Conservation (phyloP, 2,329 filamentous ascomycete species). For the Aspergillus sclerotialis region DNA sequence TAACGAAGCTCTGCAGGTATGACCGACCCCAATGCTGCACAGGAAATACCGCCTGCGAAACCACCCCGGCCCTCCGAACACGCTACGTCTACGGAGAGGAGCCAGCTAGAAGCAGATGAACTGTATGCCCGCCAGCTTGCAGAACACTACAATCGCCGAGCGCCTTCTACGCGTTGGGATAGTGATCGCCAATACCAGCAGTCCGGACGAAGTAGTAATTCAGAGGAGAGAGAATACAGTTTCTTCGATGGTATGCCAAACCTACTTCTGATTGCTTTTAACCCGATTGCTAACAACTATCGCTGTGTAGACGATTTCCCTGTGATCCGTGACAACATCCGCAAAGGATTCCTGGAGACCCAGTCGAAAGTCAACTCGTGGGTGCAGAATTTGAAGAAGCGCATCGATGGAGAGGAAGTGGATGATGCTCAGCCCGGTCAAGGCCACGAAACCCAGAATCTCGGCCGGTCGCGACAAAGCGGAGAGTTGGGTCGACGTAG, state of each 20-base stretch:
- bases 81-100: slow-evolving; percentile 50
- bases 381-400: slow-evolving; percentile 88
- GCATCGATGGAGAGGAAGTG: slow-evolving; percentile 79
- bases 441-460: slow-evolving; percentile 28
- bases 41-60: slow-evolving; percentile 61
- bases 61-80: slow-evolving; percentile 60
- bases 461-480: slow-evolving; percentile 49
- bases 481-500: slow-evolving; percentile 63
- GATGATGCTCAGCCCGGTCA: slow-evolving; percentile 45
- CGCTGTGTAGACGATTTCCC: slow-evolving; percentile 73
- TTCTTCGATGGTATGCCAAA: slow-evolving; percentile 66
- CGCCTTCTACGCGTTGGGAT: slow-evolving; percentile 24
- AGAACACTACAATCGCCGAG: slow-evolving; percentile 66
- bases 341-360: slow-evolving; percentile 90
- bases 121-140: slow-evolving; percentile 86
- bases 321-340: slow-evolving; percentile 84
- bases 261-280: not conserved
- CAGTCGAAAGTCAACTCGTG: slow-evolving; percentile 88
- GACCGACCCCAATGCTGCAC: slow-evolving; percentile 70
- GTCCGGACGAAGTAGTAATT: slow-evolving; percentile 47
- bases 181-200: slow-evolving; percentile 32
- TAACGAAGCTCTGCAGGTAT: slow-evolving; percentile 48
- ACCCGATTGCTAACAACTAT: slow-evolving; percentile 8
- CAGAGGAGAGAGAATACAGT: slow-evolving; percentile 70
- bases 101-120: slow-evolving; percentile 85